Base-by-base conservation (phyloP, 768 basidiomycete genomes). In the Mycena olivaceomarginata region DNA sequence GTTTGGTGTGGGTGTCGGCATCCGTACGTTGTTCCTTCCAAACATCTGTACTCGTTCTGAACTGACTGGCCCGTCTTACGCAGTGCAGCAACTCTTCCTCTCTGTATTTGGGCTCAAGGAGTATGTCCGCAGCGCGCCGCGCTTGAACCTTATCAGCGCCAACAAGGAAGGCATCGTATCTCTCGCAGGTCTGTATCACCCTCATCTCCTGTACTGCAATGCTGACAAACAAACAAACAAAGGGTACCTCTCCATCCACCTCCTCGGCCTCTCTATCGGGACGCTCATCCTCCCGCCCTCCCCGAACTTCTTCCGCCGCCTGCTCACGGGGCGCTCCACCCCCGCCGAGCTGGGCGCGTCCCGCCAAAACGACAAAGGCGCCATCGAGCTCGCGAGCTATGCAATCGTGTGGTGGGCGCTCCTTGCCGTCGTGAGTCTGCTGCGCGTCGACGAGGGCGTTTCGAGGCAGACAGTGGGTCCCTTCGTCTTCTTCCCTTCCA, bases 121-220 rank as follows among this genome's bases (percentile, higher is more conserved):
- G 0, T 97, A 93, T 85, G 90, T 96, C 5, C 88, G 98, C 39
- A 82, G 91, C 1, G 91, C 92, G 0, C 91, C 93, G 4, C 92
- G 98, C 10, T 87, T 85, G 12, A 89, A 89, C 45, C 63, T 98
- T 5, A 79, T 99, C 45, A 93, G 91, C 45, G 90, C 92, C 22
- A 99, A 99, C 87, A 98, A 98, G 82, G 98, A 99, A 84, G 98
- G 98, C 0, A 82, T 99, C 25, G 88, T 94, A 43, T 97, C 96
- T 1, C 88, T 98, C 22, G 95, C 94, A 70, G 72, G 85, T 68
- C 5, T 31, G 22, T 16, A 5, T 39, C 25, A 13, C 39, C 74
- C 37, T 18, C 31, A 25, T 10, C 46, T 22, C 43, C 10, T 77
- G 15, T 59, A 13, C 18, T 70, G 15, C 25, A 25, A 56, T 16